phyloP scores from a whole-genome alignment of 148 eudicot genomes.

The Nepenthes gracilis region DNA sequence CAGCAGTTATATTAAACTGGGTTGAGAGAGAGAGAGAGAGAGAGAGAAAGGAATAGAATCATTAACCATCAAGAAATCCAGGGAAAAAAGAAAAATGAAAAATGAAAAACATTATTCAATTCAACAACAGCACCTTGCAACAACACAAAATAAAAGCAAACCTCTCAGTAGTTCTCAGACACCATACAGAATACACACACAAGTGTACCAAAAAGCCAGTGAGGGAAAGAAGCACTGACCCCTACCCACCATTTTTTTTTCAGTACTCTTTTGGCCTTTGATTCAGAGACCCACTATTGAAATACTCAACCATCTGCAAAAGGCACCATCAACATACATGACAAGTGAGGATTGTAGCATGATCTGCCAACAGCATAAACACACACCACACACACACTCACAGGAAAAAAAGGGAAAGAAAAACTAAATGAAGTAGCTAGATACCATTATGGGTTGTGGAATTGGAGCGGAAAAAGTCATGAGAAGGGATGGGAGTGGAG shows the following conservation, averaged over 20 bases:
- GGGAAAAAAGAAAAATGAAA: no score
- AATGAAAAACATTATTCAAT: constrained; percentile 1
- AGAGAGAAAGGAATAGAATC: no score
- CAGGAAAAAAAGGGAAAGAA: not conserved
- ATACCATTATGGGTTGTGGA: constrained; percentile 16
- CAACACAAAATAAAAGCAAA: not conserved
- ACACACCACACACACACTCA: not conserved
- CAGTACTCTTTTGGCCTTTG: constrained; percentile 18
- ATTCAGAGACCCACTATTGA: constrained; percentile 18
- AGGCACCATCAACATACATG: constrained; percentile 8
- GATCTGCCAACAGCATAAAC: constrained; percentile 14
- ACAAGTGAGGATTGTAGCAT: constrained; percentile 20
- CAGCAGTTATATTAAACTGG: no score
- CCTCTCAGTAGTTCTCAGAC: not conserved
- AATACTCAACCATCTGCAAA: constrained; percentile 34
- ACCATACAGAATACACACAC: not conserved
- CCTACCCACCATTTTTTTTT: constrained; percentile 22
- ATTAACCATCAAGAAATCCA: no score
- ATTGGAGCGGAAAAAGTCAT: constrained; percentile 25
- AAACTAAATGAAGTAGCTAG: not conserved
- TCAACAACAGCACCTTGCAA: not conserved
- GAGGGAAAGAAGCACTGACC: not conserved
- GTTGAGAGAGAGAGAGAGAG: no score
- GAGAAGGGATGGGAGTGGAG: constrained; percentile 22
- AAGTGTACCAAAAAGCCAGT: not conserved